Conservation (phyloP, 805 yeast species). For the Cyberlindnera lachancei region DNA sequence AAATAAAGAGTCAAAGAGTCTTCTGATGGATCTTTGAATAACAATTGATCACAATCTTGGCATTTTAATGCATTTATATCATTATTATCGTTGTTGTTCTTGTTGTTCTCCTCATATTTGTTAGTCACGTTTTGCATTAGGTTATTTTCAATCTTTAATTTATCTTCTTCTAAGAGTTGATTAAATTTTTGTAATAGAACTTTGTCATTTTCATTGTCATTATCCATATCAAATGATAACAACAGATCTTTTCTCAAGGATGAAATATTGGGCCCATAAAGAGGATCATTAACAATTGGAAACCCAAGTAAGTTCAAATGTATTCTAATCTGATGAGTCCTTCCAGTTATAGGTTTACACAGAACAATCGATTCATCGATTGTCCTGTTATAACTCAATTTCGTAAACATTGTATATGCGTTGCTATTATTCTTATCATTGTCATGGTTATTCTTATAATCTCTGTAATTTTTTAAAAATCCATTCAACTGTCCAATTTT, state of each 20-base stretch:
- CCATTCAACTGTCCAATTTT: constrained; percentile 57
- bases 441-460: no score
- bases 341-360: constrained; percentile 83
- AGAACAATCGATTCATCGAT: constrained; percentile 44
- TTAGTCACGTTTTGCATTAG: background rate
- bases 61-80: constrained; percentile 7
- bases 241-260: constrained; percentile 1
- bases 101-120: no score
- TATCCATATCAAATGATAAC: no score
- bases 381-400: constrained; percentile 17
- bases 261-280: constrained; percentile 32
- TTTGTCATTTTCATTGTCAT: background rate
- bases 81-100: no score
- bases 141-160: background rate
- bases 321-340: constrained; percentile 93
- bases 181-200: constrained; percentile 1
- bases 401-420: constrained; percentile 62
- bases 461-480: no score
- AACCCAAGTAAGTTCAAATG: constrained; percentile 80
- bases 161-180: background rate
- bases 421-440: constrained; percentile 38
- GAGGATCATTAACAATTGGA: constrained; percentile 89
- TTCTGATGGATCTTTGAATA: background rate
- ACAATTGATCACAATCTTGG: background rate
- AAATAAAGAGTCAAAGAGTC: background rate